Evolutionary conservation across 371 early-diverging fungal genomes (phyloP).

Genomic region (Syncephalis fuscata): DNA sequence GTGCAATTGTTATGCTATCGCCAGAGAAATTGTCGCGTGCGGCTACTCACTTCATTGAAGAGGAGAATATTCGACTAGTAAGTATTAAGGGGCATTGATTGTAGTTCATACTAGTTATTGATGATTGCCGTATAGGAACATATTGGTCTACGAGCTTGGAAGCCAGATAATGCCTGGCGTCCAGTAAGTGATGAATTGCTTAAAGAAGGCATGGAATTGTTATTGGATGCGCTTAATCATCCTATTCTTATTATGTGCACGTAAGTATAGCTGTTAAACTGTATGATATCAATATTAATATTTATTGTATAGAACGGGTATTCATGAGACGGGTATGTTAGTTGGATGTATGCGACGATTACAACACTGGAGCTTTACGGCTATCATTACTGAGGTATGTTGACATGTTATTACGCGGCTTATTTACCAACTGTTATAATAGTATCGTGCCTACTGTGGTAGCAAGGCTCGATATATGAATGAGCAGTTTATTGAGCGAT

Average conservation of each 20-base stretch:
- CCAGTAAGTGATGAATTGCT: constrained; percentile 88
- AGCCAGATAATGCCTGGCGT: constrained; percentile 52
- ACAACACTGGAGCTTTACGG: constrained; percentile 91
- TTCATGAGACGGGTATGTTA: constrained; percentile 59
- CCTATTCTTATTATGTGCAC: constrained; percentile 85
- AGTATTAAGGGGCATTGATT: background rate
- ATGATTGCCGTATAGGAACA: constrained; percentile 23
- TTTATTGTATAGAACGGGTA: constrained; percentile 38
- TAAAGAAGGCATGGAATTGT: constrained; percentile 77
- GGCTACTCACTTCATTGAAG: constrained; percentile 64
- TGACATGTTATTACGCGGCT: background rate
- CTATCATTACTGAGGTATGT: constrained; percentile 73
- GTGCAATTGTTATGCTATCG: constrained; percentile 70
- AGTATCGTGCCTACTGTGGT: constrained; percentile 83
- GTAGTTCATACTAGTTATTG: background rate
- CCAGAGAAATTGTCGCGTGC: constrained; percentile 67
- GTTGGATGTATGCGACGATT: constrained; percentile 87
- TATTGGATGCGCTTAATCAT: constrained; percentile 56
- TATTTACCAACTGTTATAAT: constrained; percentile 1
- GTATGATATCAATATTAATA: background rate
- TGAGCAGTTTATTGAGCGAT: constrained; percentile 90
- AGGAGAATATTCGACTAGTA: constrained; percentile 53
- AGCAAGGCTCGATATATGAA: constrained; percentile 70
- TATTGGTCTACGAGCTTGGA: constrained; percentile 43
- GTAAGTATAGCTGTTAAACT: constrained; percentile 21